These are phyloP conservation scores for Astrothelium subdiscretum DNA, from an alignment of 495 filamentous ascomycete species.

Conservation along the genomic window DNA sequence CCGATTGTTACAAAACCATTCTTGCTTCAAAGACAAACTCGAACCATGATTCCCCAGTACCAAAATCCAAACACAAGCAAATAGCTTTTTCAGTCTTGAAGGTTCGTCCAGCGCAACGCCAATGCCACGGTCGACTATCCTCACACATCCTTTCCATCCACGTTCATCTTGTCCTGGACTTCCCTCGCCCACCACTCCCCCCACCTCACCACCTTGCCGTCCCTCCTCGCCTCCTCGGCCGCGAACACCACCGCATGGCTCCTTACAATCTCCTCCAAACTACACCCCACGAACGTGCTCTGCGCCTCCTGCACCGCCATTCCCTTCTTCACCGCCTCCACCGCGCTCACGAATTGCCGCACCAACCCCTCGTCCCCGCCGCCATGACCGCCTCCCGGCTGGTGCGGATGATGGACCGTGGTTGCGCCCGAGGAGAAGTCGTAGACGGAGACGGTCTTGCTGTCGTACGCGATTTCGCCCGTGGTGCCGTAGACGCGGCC, in stretches of 20 bases:
- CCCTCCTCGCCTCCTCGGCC: conserved; percentile 71
- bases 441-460: conserved; percentile 49
- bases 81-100: no score
- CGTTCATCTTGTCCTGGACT: conserved; percentile 20
- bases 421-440: conserved; percentile 48
- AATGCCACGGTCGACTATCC: not conserved
- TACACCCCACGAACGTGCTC: conserved; percentile 62
- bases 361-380: conserved; percentile 81
- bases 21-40: no score
- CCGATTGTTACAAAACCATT: no score
- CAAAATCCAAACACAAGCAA: no score
- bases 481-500: conserved; percentile 72
- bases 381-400: conserved; percentile 55
- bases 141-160: not conserved
- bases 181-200: conserved; percentile 62
- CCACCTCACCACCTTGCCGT: conserved; percentile 64
- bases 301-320: conserved; percentile 64
- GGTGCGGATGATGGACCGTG: conserved; percentile 40
- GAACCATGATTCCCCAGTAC: no score
- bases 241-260: conserved; percentile 93
- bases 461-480: conserved; percentile 79
- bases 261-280: conserved; percentile 68
- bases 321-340: conserved; percentile 66
- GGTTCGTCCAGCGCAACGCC: no score
- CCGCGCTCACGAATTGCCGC: conserved; percentile 65